These are phyloP conservation scores for Verbena officinalis DNA, from an alignment of 257 asterid species.

Conservation along the genomic window DNA sequence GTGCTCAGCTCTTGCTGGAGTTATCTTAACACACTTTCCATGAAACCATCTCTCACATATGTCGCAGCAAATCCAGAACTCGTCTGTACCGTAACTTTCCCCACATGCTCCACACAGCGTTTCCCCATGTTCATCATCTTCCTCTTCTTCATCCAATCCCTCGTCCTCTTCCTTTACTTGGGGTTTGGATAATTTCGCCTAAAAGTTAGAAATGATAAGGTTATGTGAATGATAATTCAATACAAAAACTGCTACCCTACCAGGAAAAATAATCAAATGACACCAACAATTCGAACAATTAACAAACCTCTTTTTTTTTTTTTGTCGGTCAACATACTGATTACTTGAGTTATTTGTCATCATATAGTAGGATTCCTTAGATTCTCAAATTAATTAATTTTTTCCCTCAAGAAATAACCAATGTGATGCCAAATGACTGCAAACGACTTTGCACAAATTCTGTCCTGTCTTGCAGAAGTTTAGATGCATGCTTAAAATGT, in stretches of 20 bases:
- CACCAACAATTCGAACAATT: not conserved
- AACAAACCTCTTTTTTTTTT: conserved; percentile 9
- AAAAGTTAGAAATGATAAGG: conserved; percentile 11
- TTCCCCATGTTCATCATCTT: conserved; percentile 63
- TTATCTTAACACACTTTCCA: conserved; percentile 81
- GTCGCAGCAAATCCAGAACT: conserved; percentile 84
- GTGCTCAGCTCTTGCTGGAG: conserved; percentile 84
- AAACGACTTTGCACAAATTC: not conserved
- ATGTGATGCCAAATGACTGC: not conserved
- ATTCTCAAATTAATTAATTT: not conserved
- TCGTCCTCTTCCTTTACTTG: conserved; percentile 50
- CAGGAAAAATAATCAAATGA: not conserved
- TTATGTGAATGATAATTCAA: conserved; percentile 10
- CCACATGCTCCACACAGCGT: conserved; percentile 82
- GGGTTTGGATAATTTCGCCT: conserved; percentile 49
- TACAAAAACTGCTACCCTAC: not conserved
- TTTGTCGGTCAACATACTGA: too few species aligned
- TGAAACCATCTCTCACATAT: conserved; percentile 86
- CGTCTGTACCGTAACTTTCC: conserved; percentile 59
- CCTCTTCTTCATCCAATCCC: conserved; percentile 60
- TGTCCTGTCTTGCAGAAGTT: not conserved
- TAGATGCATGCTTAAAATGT: not conserved
- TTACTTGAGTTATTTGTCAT: conserved; percentile 12
- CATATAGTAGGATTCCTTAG: not conserved
- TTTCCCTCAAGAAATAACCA: not conserved